A percentile compares a stretch with the other conserved stretches of the same genome.
Conservation (phyloP, 495 filamentous ascomycete genomes). For the Thermothielavioides terrestris region DNA sequence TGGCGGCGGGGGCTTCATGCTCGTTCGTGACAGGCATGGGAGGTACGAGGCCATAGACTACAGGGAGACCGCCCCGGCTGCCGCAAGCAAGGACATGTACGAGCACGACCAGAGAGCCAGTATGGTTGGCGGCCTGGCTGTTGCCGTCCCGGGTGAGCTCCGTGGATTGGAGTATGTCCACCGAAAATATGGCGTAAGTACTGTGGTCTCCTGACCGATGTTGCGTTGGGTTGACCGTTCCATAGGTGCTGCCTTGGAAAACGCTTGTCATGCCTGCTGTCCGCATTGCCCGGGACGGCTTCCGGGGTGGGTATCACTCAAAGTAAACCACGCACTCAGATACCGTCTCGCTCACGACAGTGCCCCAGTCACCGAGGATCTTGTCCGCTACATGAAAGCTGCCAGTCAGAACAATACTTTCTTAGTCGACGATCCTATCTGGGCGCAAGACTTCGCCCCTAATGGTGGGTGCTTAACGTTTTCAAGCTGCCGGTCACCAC, state of each 20-base stretch:
- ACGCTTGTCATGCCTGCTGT: slow-evolving; percentile 62
- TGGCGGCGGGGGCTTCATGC: slow-evolving; percentile 83
- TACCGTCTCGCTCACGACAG: slow-evolving; percentile 4
- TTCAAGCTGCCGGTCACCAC: not conserved
- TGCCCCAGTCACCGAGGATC: slow-evolving; percentile 47
- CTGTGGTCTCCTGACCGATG: not conserved
- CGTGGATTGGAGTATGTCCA: slow-evolving; percentile 70
- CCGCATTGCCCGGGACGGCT: slow-evolving; percentile 65
- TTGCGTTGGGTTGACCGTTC: not conserved
- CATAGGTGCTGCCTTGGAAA: slow-evolving; percentile 24
- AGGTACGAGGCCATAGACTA: slow-evolving; percentile 74
- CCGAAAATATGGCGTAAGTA: slow-evolving; percentile 45
- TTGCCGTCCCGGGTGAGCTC: slow-evolving; percentile 75
- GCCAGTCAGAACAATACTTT: slow-evolving; percentile 46
- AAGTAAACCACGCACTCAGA: no score
- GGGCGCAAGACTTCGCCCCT: slow-evolving; percentile 84
- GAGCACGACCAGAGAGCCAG: slow-evolving; percentile 32
- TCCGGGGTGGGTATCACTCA: slow-evolving; percentile 35
- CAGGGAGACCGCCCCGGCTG: slow-evolving; percentile 73
- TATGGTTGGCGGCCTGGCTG: slow-evolving; percentile 34
- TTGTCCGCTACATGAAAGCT: slow-evolving; percentile 56
- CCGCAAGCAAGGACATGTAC: slow-evolving; percentile 75
- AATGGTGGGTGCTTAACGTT: slow-evolving; percentile 37
- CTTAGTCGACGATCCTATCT: slow-evolving; percentile 60
- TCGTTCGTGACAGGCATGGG: slow-evolving; percentile 56